Conservation (phyloP, 129 eudicot species). For the Scalesia atractyloides region DNA sequence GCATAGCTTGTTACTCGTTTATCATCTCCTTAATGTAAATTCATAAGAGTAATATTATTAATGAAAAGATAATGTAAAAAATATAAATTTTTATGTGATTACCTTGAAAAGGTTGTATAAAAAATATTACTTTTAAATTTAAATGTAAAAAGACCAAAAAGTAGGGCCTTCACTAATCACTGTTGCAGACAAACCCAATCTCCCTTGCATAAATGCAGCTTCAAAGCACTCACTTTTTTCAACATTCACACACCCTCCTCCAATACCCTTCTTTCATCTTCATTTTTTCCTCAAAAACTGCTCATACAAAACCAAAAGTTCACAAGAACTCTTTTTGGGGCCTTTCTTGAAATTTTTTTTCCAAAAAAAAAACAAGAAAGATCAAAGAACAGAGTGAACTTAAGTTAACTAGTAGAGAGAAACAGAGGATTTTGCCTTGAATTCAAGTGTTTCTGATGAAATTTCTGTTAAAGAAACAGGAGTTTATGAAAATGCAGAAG, state of each 20-base stretch:
- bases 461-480: conserved; percentile 26
- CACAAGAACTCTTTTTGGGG: conserved; percentile 24
- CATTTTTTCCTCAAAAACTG: background rate
- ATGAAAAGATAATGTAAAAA: too few species aligned
- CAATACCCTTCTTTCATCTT: conserved; percentile 5
- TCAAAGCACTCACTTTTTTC: conserved; percentile 28
- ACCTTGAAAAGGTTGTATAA: background rate
- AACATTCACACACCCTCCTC: conserved; percentile 36
- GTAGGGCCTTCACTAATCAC: conserved; percentile 28
- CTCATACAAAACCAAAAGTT: conserved; percentile 19
- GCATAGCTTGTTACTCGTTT: too few species aligned
- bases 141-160: conserved; percentile 25
- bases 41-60: too few species aligned
- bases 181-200: conserved; percentile 37
- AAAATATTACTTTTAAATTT: background rate
- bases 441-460: conserved; percentile 25
- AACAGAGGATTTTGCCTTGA: conserved; percentile 28
- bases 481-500: conserved; percentile 30
- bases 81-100: background rate
- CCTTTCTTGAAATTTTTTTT: conserved; percentile 19
- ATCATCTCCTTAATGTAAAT: too few species aligned
- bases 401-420: conserved; percentile 6
- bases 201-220: conserved; percentile 40
- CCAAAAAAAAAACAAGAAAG: conserved; percentile 25
- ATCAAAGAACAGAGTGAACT: conserved; percentile 17